Percentiles rank a stretch among this genome's conserved stretches.
Conservation (phyloP, 345 rosid species). For the Arabis alpina region DNA sequence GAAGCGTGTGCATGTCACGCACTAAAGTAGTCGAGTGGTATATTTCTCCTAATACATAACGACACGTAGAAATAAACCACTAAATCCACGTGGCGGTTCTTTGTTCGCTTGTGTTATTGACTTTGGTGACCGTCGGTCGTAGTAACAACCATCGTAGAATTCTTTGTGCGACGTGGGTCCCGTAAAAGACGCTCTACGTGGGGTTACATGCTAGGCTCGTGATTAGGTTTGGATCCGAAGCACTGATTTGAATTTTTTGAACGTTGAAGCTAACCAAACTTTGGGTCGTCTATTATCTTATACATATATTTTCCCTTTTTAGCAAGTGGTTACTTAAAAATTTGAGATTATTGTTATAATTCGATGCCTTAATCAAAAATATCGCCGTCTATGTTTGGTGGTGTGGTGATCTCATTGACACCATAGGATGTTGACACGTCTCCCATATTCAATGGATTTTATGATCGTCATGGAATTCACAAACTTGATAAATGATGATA, state of each 20-base stretch:
- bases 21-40: constrained; percentile 25
- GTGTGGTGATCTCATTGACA: constrained; percentile 31
- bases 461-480: constrained; percentile 22
- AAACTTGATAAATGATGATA: constrained; percentile 3
- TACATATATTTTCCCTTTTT: not conserved
- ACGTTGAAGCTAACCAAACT: constrained; percentile 52
- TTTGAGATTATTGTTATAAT: not conserved
- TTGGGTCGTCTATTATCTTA: not conserved
- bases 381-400: constrained; percentile 43
- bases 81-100: not conserved
- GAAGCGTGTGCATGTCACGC: not conserved
- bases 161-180: constrained; percentile 47
- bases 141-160: constrained; percentile 23
- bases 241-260: constrained; percentile 53
- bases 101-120: not conserved
- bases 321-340: not conserved
- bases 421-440: constrained; percentile 33
- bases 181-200: constrained; percentile 52
- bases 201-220: constrained; percentile 38
- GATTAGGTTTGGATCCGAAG: constrained; percentile 25
- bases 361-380: constrained; percentile 19
- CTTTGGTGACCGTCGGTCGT: constrained; percentile 38
- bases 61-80: not conserved
- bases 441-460: constrained; percentile 37
- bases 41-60: not conserved